Conservation (phyloP, 169 alveolate species). For the Cryptosporidium parvum region DNA sequence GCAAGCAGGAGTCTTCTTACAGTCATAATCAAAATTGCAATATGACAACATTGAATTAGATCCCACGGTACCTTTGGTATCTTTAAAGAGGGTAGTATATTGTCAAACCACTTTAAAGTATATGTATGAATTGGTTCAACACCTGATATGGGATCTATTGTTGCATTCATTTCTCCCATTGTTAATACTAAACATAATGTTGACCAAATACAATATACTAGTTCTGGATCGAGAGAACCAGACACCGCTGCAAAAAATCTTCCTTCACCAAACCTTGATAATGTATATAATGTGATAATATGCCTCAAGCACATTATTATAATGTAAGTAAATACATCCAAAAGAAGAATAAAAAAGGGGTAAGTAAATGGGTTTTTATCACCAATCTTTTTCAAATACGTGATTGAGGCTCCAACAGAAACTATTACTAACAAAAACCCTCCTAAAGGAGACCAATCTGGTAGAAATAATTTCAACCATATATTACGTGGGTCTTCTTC, state of each 20-base stretch:
- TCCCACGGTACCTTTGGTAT: slow-evolving; percentile 76
- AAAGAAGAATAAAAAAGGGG: slow-evolving; percentile 25
- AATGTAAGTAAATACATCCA: slow-evolving; percentile 51
- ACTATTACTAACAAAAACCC: slow-evolving; percentile 24
- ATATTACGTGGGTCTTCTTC: slow-evolving; percentile 71
- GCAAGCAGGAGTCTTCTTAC: slow-evolving; percentile 62
- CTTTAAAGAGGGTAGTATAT: slow-evolving; percentile 16
- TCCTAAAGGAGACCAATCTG: slow-evolving; percentile 74
- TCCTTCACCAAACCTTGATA: slow-evolving; percentile 64
- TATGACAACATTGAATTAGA: slow-evolving; percentile 47
- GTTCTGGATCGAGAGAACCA: slow-evolving; percentile 71
- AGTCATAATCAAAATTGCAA: slow-evolving; percentile 60
- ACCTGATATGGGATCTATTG: not conserved
- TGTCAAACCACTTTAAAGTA: slow-evolving; percentile 32
- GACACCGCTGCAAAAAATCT: slow-evolving; percentile 74
- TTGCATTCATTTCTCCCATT: slow-evolving; percentile 24
- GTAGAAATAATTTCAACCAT: slow-evolving; percentile 50
- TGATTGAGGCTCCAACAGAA: slow-evolving; percentile 23
- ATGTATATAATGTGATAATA: slow-evolving; percentile 36
- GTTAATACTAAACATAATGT: slow-evolving; percentile 31
- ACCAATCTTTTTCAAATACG: slow-evolving; percentile 57
- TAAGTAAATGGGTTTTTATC: slow-evolving; percentile 48
- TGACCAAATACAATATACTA: slow-evolving; percentile 73
- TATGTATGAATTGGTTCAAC: slow-evolving; percentile 26
- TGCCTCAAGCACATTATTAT: slow-evolving; percentile 59